phyloP scores from a whole-genome alignment of 371 early-diverging fungal genomes.

The Mortierella sp. region DNA sequence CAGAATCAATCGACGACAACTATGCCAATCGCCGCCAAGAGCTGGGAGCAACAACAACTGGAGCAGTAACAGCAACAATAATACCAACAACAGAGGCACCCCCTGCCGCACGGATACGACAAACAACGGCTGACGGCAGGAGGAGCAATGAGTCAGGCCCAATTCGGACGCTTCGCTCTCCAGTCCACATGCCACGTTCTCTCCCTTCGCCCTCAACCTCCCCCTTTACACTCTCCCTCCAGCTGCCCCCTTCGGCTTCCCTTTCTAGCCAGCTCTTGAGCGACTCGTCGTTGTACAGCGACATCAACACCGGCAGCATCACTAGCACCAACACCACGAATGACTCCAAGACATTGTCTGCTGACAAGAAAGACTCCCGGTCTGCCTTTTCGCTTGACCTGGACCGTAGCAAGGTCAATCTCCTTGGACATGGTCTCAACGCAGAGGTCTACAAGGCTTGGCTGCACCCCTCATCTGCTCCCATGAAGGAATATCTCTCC shows the following conservation, averaged over 20 bases:
- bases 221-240: conserved; percentile 17
- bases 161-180: conserved; percentile 24
- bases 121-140: neutral
- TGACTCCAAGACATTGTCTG: conserved; percentile 8
- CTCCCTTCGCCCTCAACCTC: conserved; percentile 22
- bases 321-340: neutral
- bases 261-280: neutral
- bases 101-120: neutral
- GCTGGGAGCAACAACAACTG: neutral
- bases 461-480: conserved; percentile 33
- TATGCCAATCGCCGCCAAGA: neutral
- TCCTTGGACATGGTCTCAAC: conserved; percentile 74
- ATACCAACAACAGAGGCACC: neutral
- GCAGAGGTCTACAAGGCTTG: conserved; percentile 66
- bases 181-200: conserved; percentile 22
- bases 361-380: neutral
- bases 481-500: conserved; percentile 38
- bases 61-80: neutral
- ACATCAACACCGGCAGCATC: neutral
- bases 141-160: conserved; percentile 1
- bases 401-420: conserved; percentile 62
- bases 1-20: neutral
- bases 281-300: neutral
- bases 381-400: conserved; percentile 58
- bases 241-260: conserved; percentile 11